Evolutionary conservation across 2,329 filamentous ascomycete species (phyloP).

Genomic region (Atkinsonella hypoxylon): DNA sequence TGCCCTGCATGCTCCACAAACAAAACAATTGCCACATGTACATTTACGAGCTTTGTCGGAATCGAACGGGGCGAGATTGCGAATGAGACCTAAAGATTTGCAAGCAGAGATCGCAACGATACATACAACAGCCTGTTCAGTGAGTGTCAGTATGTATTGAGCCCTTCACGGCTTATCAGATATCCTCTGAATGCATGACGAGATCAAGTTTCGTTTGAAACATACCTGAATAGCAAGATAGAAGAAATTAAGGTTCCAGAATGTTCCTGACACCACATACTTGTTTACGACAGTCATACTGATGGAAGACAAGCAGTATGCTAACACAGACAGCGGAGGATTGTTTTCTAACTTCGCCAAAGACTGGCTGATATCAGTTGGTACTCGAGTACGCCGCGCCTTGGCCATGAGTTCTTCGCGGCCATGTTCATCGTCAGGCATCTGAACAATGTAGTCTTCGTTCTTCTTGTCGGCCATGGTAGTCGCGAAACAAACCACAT

Average conservation of each 20-base stretch:
- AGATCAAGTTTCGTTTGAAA: neutral
- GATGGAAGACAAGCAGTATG: conserved; percentile 94
- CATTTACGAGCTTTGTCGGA: conserved; percentile 84
- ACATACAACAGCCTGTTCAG: conserved; percentile 68
- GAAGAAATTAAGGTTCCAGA: conserved; percentile 96
- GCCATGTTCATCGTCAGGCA: conserved; percentile 45
- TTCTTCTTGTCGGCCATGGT: conserved; percentile 82
- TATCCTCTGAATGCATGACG: no score
- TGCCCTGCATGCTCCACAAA: no score
- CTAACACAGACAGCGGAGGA: conserved; percentile 67
- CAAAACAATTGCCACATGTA: conserved; percentile 29
- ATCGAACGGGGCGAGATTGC: conserved; percentile 71
- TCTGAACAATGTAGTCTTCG: conserved; percentile 62
- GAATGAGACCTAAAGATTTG: conserved; percentile 74
- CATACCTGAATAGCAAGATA: conserved; percentile 84
- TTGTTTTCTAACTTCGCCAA: conserved; percentile 54
- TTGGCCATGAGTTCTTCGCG: conserved; percentile 37
- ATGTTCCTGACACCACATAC: conserved; percentile 81
- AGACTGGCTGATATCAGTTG: conserved; percentile 3
- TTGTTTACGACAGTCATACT: conserved; percentile 99
- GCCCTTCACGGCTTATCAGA: no score
- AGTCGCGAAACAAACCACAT: neutral
- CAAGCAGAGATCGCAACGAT: conserved; percentile 71
- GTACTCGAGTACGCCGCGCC: conserved; percentile 8
- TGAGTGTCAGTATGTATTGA: neutral